These are phyloP conservation scores for Lichtheimia ramosa DNA, from an alignment of 371 early-diverging fungal genomes.

Conservation along the genomic window DNA sequence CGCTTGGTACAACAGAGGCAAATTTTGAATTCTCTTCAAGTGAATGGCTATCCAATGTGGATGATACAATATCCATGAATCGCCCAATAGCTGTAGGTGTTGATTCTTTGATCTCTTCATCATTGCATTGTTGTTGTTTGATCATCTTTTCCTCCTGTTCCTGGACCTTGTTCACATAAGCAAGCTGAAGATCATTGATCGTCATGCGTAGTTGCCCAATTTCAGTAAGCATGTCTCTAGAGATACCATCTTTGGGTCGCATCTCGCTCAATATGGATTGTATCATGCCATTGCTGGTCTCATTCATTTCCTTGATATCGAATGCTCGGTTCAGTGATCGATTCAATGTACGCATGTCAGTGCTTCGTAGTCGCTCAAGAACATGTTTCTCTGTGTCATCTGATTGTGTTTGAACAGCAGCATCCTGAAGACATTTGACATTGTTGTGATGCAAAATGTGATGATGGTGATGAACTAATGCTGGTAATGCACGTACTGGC, in stretches of 20 bases:
- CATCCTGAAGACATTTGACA: background rate
- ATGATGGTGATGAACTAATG: slow-evolving; percentile 34
- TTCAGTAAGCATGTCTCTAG: slow-evolving; percentile 2
- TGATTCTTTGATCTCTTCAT: background rate
- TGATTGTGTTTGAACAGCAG: no score
- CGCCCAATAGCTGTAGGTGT: no score
- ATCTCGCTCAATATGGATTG: background rate
- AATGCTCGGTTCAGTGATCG: slow-evolving; percentile 2
- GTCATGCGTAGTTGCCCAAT: slow-evolving; percentile 5
- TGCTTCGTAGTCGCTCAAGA: background rate
- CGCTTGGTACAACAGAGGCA: no score
- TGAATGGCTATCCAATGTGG: no score
- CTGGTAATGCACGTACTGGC: background rate
- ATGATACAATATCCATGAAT: no score
- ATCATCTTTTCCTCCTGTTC: slow-evolving; percentile 42
- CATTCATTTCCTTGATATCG: slow-evolving; percentile 1
- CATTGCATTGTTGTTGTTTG: slow-evolving; percentile 12
- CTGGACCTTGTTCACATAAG: slow-evolving; percentile 62
- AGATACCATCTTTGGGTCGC: slow-evolving; percentile 11
- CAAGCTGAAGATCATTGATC: slow-evolving; percentile 43
- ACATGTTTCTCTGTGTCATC: slow-evolving; percentile 1
- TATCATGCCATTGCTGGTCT: slow-evolving; percentile 5
- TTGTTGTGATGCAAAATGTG: slow-evolving; percentile 19
- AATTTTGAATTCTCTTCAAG: no score
- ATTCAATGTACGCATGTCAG: slow-evolving; percentile 4